phyloP scores from a whole-genome alignment of 164 flowering plant species.

The Vitis riparia region DNA sequence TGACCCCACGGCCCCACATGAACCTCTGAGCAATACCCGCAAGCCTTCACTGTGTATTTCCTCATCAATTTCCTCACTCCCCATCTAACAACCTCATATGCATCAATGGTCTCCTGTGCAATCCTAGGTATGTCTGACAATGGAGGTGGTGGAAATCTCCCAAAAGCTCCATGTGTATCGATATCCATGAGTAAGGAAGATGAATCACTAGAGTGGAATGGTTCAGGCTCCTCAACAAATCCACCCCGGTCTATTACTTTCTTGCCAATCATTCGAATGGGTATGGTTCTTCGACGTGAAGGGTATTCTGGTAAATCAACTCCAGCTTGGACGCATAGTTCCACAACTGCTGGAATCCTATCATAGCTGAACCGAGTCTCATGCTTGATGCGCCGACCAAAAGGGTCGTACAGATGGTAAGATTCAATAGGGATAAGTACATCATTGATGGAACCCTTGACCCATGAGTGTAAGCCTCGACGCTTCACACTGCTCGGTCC shows the following conservation, averaged over 20 bases:
- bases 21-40: constrained; percentile 95
- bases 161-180: constrained; percentile 54
- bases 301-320: constrained; percentile 85
- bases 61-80: constrained; percentile 72
- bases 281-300: constrained; percentile 73
- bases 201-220: constrained; percentile 24
- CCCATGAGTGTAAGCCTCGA: constrained; percentile 71
- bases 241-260: constrained; percentile 83
- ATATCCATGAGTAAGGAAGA: constrained; percentile 40
- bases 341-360: constrained; percentile 90
- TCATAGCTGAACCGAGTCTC: constrained; percentile 81
- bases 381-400: constrained; percentile 82
- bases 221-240: constrained; percentile 57
- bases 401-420: constrained; percentile 92
- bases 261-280: constrained; percentile 80
- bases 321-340: constrained; percentile 96
- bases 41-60: constrained; percentile 84
- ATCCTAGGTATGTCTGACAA: constrained; percentile 41
- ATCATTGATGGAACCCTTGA: constrained; percentile 82
- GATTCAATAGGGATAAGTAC: constrained; percentile 81
- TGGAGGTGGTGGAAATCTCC: constrained; percentile 42
- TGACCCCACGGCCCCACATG: constrained; percentile 99
- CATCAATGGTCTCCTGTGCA: constrained; percentile 70
- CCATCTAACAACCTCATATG: constrained; percentile 61
- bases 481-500: constrained; percentile 53